A percentile compares a stretch with the other conserved stretches of the same genome.
Evolutionary conservation across 2,329 filamentous ascomycete genomes (phyloP).

Genomic region (Pseudohalonectria lignicola): DNA sequence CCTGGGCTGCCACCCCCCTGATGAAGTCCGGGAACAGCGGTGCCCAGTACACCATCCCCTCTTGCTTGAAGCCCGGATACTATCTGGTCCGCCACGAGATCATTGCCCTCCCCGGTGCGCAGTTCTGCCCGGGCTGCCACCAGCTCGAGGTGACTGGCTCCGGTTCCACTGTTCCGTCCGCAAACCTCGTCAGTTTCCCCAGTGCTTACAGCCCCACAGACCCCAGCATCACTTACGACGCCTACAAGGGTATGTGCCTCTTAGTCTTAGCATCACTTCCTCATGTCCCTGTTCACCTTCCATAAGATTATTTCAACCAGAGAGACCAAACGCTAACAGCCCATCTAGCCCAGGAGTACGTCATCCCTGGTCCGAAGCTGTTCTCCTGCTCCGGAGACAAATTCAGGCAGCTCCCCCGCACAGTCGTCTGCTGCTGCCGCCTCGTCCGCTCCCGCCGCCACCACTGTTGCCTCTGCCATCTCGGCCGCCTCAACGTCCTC

Average conservation of each 20-base stretch:
- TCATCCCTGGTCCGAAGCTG: not conserved
- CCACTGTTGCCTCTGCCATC: not conserved
- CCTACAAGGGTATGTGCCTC: not conserved
- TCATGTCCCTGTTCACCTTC: not conserved
- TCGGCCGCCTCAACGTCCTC: no score
- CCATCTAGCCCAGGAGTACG: not conserved
- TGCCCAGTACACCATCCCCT: constrained; percentile 40
- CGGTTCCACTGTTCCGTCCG: constrained; percentile 15
- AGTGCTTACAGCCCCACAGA: constrained; percentile 16
- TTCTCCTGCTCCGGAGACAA: not conserved
- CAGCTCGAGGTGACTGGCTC: constrained; percentile 22
- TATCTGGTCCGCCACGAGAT: constrained; percentile 49
- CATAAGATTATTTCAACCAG: not conserved
- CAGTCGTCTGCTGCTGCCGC: not conserved
- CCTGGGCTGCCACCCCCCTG: constrained; percentile 24
- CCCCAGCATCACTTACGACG: not conserved
- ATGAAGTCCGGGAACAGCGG: constrained; percentile 9
- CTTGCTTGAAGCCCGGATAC: constrained; percentile 38
- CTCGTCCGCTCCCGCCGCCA: not conserved
- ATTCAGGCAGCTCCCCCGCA: not conserved
- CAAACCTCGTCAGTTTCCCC: constrained; percentile 19
- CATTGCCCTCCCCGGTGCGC: constrained; percentile 39
- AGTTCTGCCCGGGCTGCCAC: constrained; percentile 30
- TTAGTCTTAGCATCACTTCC: not conserved
- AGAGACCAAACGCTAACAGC: not conserved